phyloP scores from a whole-genome alignment of 2,329 filamentous ascomycete species.

The Verticillium dahliae region DNA sequence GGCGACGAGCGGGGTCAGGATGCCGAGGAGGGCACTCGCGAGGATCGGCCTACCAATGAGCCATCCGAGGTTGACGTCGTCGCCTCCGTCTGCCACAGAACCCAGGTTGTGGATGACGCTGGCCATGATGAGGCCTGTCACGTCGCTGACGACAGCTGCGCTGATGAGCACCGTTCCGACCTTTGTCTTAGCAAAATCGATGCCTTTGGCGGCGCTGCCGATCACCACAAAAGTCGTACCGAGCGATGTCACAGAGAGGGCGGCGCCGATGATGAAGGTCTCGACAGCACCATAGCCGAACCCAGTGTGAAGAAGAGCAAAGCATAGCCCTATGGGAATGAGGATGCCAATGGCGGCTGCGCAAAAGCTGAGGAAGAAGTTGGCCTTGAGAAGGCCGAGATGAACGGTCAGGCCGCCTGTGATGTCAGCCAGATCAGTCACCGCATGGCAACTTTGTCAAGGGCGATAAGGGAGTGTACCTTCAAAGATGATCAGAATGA shows the following conservation, averaged over 20 bases:
- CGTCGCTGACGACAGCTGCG: conserved; percentile 39
- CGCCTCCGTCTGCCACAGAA: conserved; percentile 7
- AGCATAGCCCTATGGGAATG: conserved; percentile 38
- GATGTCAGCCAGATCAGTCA: neutral
- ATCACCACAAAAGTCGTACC: conserved; percentile 28
- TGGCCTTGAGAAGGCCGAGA: conserved; percentile 36
- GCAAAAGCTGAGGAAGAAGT: conserved; percentile 31
- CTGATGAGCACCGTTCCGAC: conserved; percentile 36
- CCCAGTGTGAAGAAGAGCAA: conserved; percentile 32
- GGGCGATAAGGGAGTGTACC: neutral
- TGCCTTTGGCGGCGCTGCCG: conserved; percentile 16
- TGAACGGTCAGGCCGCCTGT: conserved; percentile 36
- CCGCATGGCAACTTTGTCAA: too few species aligned
- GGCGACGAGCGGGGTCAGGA: conserved; percentile 25
- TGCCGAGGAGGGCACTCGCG: conserved; percentile 25
- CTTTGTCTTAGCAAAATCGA: conserved; percentile 33
- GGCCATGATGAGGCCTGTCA: conserved; percentile 35
- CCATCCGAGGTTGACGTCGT: conserved; percentile 24
- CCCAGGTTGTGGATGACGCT: conserved; percentile 17
- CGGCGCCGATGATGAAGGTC: conserved; percentile 20
- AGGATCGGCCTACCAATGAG: conserved; percentile 29
- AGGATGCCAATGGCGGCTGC: conserved; percentile 36
- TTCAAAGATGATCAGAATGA: conserved; percentile 44
- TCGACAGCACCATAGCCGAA: conserved; percentile 28
- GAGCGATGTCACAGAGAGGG: conserved; percentile 24